Conservation (phyloP, 2,329 filamentous ascomycete species). For the Colletotrichum sp. region DNA sequence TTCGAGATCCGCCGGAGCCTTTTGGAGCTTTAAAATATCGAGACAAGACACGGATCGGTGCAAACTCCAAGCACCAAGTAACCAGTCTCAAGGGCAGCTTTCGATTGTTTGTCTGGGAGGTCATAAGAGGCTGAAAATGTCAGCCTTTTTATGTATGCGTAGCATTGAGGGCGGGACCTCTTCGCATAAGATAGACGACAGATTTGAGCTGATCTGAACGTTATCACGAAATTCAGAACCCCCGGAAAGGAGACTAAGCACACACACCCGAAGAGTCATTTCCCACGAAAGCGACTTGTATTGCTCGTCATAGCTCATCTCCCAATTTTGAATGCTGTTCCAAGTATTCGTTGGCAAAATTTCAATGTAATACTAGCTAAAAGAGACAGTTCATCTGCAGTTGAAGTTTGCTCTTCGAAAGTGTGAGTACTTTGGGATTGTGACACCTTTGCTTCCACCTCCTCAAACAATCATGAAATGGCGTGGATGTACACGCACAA, state of each 20-base stretch:
- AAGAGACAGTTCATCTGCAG: background rate
- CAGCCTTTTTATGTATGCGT: background rate
- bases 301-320: background rate
- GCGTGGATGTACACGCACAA: too few species aligned
- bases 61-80: background rate
- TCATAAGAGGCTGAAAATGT: background rate
- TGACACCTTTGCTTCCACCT: too few species aligned
- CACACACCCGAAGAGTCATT: background rate
- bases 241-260: background rate
- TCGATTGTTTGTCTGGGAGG: background rate
- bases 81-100: too few species aligned
- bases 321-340: background rate
- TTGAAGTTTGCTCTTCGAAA: background rate
- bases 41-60: background rate
- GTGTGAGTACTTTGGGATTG: background rate
- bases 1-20: too few species aligned
- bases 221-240: too few species aligned
- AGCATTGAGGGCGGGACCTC: background rate
- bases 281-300: background rate
- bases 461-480: too few species aligned
- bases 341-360: background rate
- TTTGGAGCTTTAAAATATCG: too few species aligned
- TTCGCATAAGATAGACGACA: background rate
- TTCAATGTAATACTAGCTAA: background rate
- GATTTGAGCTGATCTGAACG: background rate